Evolutionary conservation across 2,329 filamentous ascomycete genomes (phyloP), one percentile per base, ranked within the genome.

Genomic region (Neophaeococcomyces mojaviensis): DNA sequence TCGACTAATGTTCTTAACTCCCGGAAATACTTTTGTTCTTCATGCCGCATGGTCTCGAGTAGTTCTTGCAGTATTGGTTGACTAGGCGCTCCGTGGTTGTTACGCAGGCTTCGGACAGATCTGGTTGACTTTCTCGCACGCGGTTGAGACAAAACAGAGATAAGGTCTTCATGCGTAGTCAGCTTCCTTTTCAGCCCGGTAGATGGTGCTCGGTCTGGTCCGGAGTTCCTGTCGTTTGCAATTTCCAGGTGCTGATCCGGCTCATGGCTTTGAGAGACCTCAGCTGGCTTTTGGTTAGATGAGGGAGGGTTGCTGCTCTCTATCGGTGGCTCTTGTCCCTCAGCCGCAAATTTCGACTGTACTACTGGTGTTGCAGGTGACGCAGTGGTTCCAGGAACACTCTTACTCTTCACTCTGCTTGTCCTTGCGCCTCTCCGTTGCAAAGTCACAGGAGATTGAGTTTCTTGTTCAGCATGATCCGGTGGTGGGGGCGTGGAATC

Each of bases 1-100:
- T 95, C 89, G 6, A 97, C 89, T 26, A 98, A 68, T 0, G 92
- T 96, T 60, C 88, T 88, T 26, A 98, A 74, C 65, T 98, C 92
- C 45, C 89, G 79, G 66, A 84, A 83, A 61, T 97, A 98, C 55
- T 92, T 84, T 36, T 78, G 71, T 64, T 98, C 92, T 56, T 97
- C 92, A 4, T 84, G 78, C 9, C 78, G 73, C 52, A 98, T 81
- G 59, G 95, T 88, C 43, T 76, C 74, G 62, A 97, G 76, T 16
- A 97, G 70, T 52, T 90, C 88, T 18, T 78, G 73, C 10, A 47
- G 19, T 9, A 88, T 73, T 1, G 83, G 89, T 33, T 84, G 80
- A 46, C 76, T 79, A 24, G 79, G 77, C 9, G 82, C 70, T 15
- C 22, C 31, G 49, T 82, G 79, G 56, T 81, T 81, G 22, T 83